These are phyloP conservation scores for Suillus sp. DNA, from an alignment of 768 basidiomycete genomes.

Conservation along the genomic window DNA sequence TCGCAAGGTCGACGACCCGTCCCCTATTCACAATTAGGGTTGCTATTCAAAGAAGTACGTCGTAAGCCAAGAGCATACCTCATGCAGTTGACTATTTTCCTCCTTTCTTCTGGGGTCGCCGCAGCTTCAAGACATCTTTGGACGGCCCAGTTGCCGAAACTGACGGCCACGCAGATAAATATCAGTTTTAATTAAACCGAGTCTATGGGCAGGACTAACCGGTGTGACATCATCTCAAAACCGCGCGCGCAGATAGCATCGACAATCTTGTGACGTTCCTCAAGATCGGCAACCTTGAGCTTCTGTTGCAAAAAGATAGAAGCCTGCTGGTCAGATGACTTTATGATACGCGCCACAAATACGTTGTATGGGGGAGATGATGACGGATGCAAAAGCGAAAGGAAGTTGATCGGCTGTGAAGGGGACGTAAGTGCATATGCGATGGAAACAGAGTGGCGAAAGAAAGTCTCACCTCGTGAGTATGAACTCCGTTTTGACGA, in stretches of 20 bases:
- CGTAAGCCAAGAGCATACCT: conserved; percentile 45
- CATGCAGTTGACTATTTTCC: conserved; percentile 87
- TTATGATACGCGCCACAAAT: conserved; percentile 85
- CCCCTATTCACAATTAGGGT: conserved; percentile 46
- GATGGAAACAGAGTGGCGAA: conserved; percentile 13
- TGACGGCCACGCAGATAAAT: conserved; percentile 27
- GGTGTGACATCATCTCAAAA: conserved; percentile 92
- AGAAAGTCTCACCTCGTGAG: conserved; percentile 52
- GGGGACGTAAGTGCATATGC: conserved; percentile 20
- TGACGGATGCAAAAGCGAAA: conserved; percentile 51
- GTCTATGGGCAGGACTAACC: conserved; percentile 41
- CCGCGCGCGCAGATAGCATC: conserved; percentile 84
- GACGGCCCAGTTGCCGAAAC: conserved; percentile 93
- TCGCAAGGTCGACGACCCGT: conserved; percentile 83
- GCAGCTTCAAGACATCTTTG: conserved; percentile 86
- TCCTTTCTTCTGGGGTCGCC: conserved; percentile 68
- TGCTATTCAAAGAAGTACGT: neutral
- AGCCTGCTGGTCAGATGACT: conserved; percentile 87
- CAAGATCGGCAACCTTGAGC: conserved; percentile 78
- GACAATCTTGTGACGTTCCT: conserved; percentile 80
- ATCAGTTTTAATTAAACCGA: conserved; percentile 4
- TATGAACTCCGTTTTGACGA: conserved; percentile 33
- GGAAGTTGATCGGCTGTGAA: conserved; percentile 82
- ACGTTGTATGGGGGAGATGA: conserved; percentile 82
- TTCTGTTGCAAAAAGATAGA: conserved; percentile 91